Conservation (phyloP, 371 early-diverging fungal genomes). For the Sporodiniella umbellata region DNA sequence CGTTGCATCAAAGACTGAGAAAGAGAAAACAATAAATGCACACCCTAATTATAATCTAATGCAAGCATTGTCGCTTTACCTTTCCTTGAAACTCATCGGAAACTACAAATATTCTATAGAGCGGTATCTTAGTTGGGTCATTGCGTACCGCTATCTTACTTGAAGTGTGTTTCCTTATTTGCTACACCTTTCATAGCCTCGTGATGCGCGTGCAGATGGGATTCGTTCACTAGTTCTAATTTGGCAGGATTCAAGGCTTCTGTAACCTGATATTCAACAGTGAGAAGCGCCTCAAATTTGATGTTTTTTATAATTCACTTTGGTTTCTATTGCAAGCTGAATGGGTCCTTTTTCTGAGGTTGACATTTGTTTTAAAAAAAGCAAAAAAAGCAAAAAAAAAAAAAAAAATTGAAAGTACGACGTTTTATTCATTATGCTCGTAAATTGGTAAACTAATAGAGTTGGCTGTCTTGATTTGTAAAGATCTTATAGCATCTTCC, state of each 20-base stretch:
- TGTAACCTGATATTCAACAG: conserved; percentile 35
- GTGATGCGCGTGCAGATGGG: conserved; percentile 72
- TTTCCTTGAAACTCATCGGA: conserved; percentile 64
- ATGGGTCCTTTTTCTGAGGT: conserved; percentile 41
- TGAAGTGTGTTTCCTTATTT: conserved; percentile 77
- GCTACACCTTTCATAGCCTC: conserved; percentile 69
- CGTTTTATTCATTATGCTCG: conserved; percentile 11
- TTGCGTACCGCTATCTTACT: too few relatives aligned
- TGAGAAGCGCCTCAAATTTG: background rate
- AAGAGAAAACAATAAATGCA: background rate
- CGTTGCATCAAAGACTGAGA: conserved; percentile 64
- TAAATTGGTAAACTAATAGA: conserved; percentile 82
- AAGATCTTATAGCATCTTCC: conserved; percentile 74
- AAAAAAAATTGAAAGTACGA: too few relatives aligned
- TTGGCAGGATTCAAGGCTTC: conserved; percentile 52
- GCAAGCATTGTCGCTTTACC: conserved; percentile 34
- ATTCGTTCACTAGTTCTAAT: conserved; percentile 67
- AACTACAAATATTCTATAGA: conserved; percentile 55
- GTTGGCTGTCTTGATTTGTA: conserved; percentile 77
- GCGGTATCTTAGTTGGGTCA: too few relatives aligned
- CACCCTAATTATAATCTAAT: too few relatives aligned
- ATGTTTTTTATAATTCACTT: conserved; percentile 16
- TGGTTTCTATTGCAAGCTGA: conserved; percentile 37
- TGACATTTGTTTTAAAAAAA: conserved; percentile 11
- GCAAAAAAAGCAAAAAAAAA: too few relatives aligned